Base-by-base conservation (phyloP, 768 basidiomycete species). In the Lentinus tigrinus region DNA sequence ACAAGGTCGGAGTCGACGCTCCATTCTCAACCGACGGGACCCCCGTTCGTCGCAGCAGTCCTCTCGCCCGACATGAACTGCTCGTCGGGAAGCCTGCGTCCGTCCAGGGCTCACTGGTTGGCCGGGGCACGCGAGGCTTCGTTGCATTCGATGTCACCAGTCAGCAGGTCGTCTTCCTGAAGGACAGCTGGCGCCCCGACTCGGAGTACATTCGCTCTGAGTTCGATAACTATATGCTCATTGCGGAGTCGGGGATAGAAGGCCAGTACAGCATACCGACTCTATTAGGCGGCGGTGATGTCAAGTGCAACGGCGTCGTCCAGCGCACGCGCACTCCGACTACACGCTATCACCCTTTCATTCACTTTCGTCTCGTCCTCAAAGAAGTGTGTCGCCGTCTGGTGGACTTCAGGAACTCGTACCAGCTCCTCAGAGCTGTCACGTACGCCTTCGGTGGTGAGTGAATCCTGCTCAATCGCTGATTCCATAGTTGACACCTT, bases 141-240 rank as follows among this genome's bases (percentile, higher is more conserved):
- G 36, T 53, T 4, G 57, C 57, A 2, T 52, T n/a, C 57, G 57
- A 58, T 31, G 14, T 58, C 27, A 9, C 8, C 19, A 17, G 10
- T 5, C 27, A 52, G 27, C 6, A 23, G 14, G 19, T 58, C 7
- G 57, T 53, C 11, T 58, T 58, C 37, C 3, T 58, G 5, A 58
- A 53, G 57, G 57, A 58, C 47, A 34, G 10, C n/a, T 58, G 57
- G 57, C 50, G 51, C 0, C 6, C 19, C n/a, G 40, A 9, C n/a
- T 28, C 17, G 3, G 3, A 7, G 7, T 5, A 13, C 5, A 14
- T 17, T 13, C 11, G 13, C 6, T 7, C 7, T 11, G 57, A 58
- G 26, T 10, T 36, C 7, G 51, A 52, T 3, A 42, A 38, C 3
- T 44, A 46, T n/a, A 10, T 13, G 24, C 10, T 37, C 10, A 36